A percentile compares a stretch with the other conserved stretches of the same genome.
Evolutionary conservation across 257 asterid species (phyloP).

Genomic region (Primulina huaijiensis): DNA sequence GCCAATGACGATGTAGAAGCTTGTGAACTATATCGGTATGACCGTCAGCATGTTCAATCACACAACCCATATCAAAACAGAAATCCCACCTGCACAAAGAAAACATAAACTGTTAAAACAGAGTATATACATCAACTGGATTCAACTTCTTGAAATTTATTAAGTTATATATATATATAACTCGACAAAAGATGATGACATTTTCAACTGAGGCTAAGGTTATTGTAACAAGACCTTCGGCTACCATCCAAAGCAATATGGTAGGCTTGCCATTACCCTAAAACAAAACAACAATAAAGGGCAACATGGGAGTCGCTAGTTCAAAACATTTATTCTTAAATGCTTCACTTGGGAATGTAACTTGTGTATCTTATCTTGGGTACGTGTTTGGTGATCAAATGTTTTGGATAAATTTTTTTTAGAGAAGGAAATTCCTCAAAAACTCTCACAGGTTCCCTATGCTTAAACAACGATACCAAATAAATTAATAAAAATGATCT

Average conservation of each 20-base stretch:
- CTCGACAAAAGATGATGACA: slow-evolving; percentile 16
- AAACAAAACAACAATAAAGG: slow-evolving; percentile 4
- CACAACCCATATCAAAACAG: slow-evolving; percentile 79
- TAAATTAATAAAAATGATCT: not conserved
- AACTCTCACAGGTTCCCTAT: not conserved
- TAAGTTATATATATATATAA: slow-evolving; percentile 8
- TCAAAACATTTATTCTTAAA: slow-evolving; percentile 4
- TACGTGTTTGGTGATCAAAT: slow-evolving; percentile 7
- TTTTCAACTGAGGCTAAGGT: slow-evolving; percentile 18
- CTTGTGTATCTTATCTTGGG: slow-evolving; percentile 12
- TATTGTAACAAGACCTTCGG: slow-evolving; percentile 8
- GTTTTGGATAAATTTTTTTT: no score
- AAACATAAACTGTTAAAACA: slow-evolving; percentile 15
- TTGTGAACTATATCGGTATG: slow-evolving; percentile 93
- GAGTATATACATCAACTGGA: slow-evolving; percentile 11
- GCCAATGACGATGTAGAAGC: slow-evolving; percentile 76
- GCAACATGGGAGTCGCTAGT: slow-evolving; percentile 17
- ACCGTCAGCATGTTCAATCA: slow-evolving; percentile 95
- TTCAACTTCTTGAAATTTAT: slow-evolving; percentile 5
- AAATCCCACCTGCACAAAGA: slow-evolving; percentile 87
- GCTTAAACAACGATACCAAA: slow-evolving; percentile 6
- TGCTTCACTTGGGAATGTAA: slow-evolving; percentile 16
- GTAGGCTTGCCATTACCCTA: not conserved
- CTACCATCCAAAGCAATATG: slow-evolving; percentile 4
- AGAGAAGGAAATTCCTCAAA: slow-evolving; percentile 15